Percentiles rank a stretch among this genome's conserved stretches.
These are phyloP conservation scores for Striga hermonthica DNA, from an alignment of 305 asterid genomes.

Conservation along the genomic window DNA sequence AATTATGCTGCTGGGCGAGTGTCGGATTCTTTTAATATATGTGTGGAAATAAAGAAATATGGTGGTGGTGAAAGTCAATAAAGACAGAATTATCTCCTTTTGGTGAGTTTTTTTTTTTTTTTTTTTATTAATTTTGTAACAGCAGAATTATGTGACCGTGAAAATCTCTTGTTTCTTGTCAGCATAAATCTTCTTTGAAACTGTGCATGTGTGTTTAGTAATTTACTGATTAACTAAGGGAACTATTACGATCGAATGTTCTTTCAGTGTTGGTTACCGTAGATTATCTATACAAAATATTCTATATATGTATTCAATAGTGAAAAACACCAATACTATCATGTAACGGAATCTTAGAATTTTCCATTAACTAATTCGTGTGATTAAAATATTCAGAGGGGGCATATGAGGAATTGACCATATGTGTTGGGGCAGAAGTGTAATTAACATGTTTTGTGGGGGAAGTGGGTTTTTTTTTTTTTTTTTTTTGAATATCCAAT, in stretches of 20 bases:
- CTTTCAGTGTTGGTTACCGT: too few relatives aligned
- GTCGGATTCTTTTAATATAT: constrained; percentile 24
- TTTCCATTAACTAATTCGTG: too few relatives aligned
- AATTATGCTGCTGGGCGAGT: constrained; percentile 30
- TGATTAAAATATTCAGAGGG: background rate
- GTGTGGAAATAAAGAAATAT: constrained; percentile 36
- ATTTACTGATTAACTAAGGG: too few relatives aligned
- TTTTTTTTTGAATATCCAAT: too few relatives aligned
- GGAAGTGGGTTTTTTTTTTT: background rate
- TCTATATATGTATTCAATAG: too few relatives aligned
- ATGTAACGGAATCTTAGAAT: too few relatives aligned
- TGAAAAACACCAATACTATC: too few relatives aligned
- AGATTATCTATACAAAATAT: too few relatives aligned
- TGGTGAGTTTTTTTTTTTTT: constrained; percentile 19
- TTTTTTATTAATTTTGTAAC: constrained; percentile 7
- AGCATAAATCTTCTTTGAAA: constrained; percentile 29
- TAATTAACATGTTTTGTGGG: background rate
- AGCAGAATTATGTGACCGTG: constrained; percentile 20
- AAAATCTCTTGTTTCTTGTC: constrained; percentile 33
- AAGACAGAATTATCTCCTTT: constrained; percentile 33
- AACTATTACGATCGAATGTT: too few relatives aligned
- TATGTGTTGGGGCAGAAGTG: constrained; percentile 20
- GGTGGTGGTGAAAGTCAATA: constrained; percentile 44
- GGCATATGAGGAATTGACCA: constrained; percentile 1
- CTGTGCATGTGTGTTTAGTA: constrained; percentile 19